These are phyloP conservation scores for Calonectria honghensis DNA, from an alignment of 2,329 filamentous ascomycete genomes.

Conservation along the genomic window DNA sequence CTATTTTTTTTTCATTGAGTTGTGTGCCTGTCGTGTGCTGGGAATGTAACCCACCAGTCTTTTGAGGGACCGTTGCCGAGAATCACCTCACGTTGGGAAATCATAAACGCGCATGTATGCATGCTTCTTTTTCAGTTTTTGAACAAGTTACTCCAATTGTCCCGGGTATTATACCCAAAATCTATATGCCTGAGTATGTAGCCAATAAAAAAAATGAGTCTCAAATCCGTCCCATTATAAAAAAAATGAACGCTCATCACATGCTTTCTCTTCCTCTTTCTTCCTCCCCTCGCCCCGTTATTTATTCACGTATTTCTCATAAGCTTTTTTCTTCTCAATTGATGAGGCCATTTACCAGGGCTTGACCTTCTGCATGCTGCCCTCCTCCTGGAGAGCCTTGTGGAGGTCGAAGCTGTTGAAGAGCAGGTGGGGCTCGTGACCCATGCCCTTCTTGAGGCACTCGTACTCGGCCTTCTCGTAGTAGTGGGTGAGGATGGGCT, in stretches of 20 bases:
- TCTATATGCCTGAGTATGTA: slow-evolving; percentile 40
- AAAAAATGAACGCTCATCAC: slow-evolving; percentile 38
- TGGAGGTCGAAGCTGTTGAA: slow-evolving; percentile 94
- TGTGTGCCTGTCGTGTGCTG: neutral
- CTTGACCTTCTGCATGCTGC: slow-evolving; percentile 88
- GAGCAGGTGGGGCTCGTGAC: slow-evolving; percentile 91
- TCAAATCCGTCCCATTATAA: slow-evolving; percentile 32
- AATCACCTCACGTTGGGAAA: neutral
- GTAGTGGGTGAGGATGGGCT: slow-evolving; percentile 87
- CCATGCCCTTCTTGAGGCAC: slow-evolving; percentile 90
- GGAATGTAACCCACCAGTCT: neutral
- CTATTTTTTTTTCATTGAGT: neutral
- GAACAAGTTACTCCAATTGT: slow-evolving; percentile 41
- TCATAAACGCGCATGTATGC: neutral
- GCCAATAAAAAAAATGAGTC: slow-evolving; percentile 32
- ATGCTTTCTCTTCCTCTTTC: slow-evolving; percentile 17
- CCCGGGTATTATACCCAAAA: slow-evolving; percentile 37
- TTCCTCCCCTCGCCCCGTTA: neutral
- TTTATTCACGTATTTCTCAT: slow-evolving; percentile 14
- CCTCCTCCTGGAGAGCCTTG: slow-evolving; percentile 86
- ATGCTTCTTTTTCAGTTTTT: neutral
- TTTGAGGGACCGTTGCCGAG: neutral
- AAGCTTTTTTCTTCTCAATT: slow-evolving; percentile 6
- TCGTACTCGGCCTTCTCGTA: slow-evolving; percentile 91
- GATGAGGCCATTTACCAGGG: slow-evolving; percentile 69